These are phyloP conservation scores for Botryotinia narcissicola DNA, from an alignment of 2,329 filamentous ascomycete species.

Conservation along the genomic window DNA sequence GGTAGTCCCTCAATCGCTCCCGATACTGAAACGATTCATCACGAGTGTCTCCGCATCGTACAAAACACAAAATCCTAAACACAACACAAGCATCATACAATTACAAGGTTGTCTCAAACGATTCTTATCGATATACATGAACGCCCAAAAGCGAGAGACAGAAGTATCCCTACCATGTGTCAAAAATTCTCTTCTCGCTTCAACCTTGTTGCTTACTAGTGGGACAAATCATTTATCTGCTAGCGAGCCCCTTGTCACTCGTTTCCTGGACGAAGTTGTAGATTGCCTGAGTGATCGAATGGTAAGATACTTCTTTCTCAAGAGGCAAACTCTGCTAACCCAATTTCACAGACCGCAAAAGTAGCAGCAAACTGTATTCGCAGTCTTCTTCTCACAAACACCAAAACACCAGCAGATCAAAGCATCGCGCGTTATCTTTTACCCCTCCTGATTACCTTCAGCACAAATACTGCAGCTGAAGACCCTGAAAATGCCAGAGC, in stretches of 20 bases:
- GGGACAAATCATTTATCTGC: slow-evolving; percentile 71
- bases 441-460: slow-evolving; percentile 73
- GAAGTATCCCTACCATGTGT: slow-evolving; percentile 82
- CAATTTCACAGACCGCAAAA: slow-evolving; percentile 66
- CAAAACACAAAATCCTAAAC: slow-evolving; percentile 39
- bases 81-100: slow-evolving; percentile 49
- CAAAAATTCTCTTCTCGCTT: slow-evolving; percentile 86
- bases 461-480: slow-evolving; percentile 66
- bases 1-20: slow-evolving; percentile 84
- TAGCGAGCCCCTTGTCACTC: slow-evolving; percentile 69
- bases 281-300: slow-evolving; percentile 80
- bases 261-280: slow-evolving; percentile 75
- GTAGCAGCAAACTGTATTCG: slow-evolving; percentile 88
- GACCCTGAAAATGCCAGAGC: slow-evolving; percentile 75
- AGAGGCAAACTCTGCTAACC: slow-evolving; percentile 17
- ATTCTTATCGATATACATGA: slow-evolving; percentile 75
- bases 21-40: slow-evolving; percentile 89
- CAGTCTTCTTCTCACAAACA: slow-evolving; percentile 70
- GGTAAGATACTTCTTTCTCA: slow-evolving; percentile 44
- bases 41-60: slow-evolving; percentile 62
- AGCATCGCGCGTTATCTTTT: slow-evolving; percentile 72
- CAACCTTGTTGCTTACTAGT: slow-evolving; percentile 84
- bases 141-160: slow-evolving; percentile 70
- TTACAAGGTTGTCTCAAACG: slow-evolving; percentile 78
- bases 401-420: slow-evolving; percentile 64